phyloP scores from a whole-genome alignment of 73 alveolate genomes.

The Paramecium biaurelia region DNA sequence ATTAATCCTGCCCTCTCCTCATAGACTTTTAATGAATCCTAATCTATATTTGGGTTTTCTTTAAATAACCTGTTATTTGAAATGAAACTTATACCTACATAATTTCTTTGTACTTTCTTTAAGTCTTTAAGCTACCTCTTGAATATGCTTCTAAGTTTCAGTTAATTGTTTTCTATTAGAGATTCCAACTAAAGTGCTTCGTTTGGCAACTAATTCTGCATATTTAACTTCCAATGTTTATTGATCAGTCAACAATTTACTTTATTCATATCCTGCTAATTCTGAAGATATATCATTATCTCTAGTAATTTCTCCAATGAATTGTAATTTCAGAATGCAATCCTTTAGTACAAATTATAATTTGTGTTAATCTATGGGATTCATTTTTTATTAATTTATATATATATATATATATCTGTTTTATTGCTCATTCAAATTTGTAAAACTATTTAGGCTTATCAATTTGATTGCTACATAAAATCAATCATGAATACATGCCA shows the following conservation, averaged over 20 bases:
- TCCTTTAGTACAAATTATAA: constrained; percentile 40
- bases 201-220: constrained; percentile 19
- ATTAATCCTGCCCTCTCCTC: constrained; percentile 57
- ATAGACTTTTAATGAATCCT: constrained; percentile 50
- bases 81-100: constrained; percentile 49
- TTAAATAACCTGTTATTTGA: constrained; percentile 10
- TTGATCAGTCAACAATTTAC: constrained; percentile 51
- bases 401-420: neutral
- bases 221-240: constrained; percentile 52
- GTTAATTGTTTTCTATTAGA: constrained; percentile 30
- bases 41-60: constrained; percentile 59
- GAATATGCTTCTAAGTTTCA: constrained; percentile 43
- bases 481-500: neutral
- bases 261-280: constrained; percentile 58
- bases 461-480: neutral
- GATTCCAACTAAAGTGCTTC: constrained; percentile 58
- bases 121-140: constrained; percentile 57
- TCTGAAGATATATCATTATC: constrained; percentile 63
- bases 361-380: constrained; percentile 64
- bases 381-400: constrained; percentile 31
- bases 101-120: constrained; percentile 65
- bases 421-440: constrained; percentile 31
- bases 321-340: constrained; percentile 6
- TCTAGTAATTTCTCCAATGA: constrained; percentile 49
- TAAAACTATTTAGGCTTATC: constrained; percentile 31